A percentile compares a stretch with the other conserved stretches of the same genome.
Evolutionary conservation across 2,329 filamentous ascomycete species (phyloP).

Genomic region (Malbranchea cinnamomea): DNA sequence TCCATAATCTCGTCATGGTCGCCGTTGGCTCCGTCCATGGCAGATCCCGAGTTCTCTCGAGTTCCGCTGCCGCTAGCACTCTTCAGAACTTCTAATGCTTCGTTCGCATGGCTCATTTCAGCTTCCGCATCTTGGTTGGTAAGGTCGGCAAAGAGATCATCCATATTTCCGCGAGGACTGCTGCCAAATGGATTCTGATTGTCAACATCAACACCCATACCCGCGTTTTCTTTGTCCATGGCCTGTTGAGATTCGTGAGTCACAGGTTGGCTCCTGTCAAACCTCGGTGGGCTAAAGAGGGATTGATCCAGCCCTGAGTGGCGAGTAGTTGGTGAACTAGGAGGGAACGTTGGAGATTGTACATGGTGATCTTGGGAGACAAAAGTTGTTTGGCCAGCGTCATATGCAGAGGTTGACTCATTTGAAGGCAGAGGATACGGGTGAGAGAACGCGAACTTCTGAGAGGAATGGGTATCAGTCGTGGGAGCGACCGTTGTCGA

Average conservation of each 20-base stretch:
- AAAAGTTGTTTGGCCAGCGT: constrained; percentile 21
- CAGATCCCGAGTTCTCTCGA: constrained; percentile 15
- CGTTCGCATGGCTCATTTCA: constrained; percentile 32
- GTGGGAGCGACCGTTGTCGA: constrained; percentile 12
- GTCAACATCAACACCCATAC: constrained; percentile 19
- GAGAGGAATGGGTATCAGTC: constrained; percentile 15
- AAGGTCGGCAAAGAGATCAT: constrained; percentile 33
- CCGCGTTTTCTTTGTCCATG: constrained; percentile 16
- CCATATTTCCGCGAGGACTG: constrained; percentile 26
- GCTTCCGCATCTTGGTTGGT: constrained; percentile 29
- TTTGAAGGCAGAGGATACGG: constrained; percentile 23
- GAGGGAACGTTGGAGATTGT: constrained; percentile 25
- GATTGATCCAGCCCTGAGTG: constrained; percentile 22
- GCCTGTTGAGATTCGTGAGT: constrained; percentile 11
- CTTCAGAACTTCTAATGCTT: constrained; percentile 29
- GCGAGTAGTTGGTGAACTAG: constrained; percentile 24
- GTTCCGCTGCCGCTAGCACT: constrained; percentile 24
- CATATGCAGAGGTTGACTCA: constrained; percentile 24
- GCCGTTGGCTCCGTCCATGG: constrained; percentile 12
- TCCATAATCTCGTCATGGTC: constrained; percentile 11
- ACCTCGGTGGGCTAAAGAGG: constrained; percentile 28
- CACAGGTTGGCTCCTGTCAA: constrained; percentile 18
- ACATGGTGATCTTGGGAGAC: constrained; percentile 19
- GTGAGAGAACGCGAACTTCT: constrained; percentile 24
- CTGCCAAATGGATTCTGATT: constrained; percentile 20